Conservation (phyloP, 129 eudicot genomes). For the Centrapalus pauciflorus region DNA sequence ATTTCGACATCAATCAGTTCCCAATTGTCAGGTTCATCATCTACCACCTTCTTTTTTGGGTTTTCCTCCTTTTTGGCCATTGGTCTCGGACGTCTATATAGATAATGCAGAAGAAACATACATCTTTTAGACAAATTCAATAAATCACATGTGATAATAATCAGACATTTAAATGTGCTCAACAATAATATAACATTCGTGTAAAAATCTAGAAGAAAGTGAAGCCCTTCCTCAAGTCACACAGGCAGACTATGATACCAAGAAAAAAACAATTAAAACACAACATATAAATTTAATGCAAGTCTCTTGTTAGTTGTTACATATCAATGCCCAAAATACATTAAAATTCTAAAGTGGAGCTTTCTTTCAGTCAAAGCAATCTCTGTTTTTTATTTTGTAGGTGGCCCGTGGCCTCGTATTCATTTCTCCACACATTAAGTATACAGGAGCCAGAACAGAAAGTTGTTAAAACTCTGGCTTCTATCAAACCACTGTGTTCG, state of each 20-base stretch:
- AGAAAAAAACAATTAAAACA: too few relatives aligned
- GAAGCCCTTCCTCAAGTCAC: background rate
- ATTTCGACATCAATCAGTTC: conserved; percentile 38
- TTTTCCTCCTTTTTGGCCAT: conserved; percentile 22
- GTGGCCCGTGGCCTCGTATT: background rate
- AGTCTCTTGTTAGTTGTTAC: too few relatives aligned
- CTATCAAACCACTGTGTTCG: background rate
- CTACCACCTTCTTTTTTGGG: conserved; percentile 22
- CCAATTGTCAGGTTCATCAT: conserved; percentile 58
- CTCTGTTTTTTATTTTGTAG: background rate
- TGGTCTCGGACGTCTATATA: conserved; percentile 27
- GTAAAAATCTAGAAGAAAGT: background rate
- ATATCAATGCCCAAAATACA: too few relatives aligned
- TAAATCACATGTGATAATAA: background rate
- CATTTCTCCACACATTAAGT: background rate
- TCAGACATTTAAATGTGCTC: background rate
- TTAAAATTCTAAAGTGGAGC: too few relatives aligned
- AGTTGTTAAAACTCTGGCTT: background rate
- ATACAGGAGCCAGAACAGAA: background rate
- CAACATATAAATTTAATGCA: too few relatives aligned
- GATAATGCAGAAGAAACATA: background rate
- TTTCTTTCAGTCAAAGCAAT: conserved; percentile 10
- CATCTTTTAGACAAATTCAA: background rate
- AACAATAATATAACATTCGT: background rate
- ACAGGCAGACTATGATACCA: too few relatives aligned